Base-by-base conservation (phyloP, 805 yeast genomes). In the Metschnikowia dekortorum region DNA sequence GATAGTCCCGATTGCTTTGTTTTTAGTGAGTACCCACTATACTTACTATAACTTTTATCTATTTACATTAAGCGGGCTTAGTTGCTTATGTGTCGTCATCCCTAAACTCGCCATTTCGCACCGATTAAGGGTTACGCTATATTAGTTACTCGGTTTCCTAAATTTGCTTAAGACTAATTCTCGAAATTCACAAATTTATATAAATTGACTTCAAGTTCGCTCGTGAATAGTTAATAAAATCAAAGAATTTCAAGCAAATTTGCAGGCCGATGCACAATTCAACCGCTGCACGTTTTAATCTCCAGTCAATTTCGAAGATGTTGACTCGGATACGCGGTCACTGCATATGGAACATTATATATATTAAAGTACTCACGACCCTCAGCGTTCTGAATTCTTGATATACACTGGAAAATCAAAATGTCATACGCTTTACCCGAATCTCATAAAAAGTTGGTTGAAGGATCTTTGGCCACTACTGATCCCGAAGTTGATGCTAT, bases 1-100 rank as follows among this genome's bases (percentile, higher is more conserved):
- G 72, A 83, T 88, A 45, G 97, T 94, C n/a, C 99, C 99, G 29
- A 87, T 94, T 55, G 84, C 82, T 7, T 75, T 94, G 61, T 92
- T 92, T 61, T 75, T 92, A 57, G 76, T 89, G 33, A 83, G 94
- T 47, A 91, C 97, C 1, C 98, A 92, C 67, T 94, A 91, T 67
- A 81, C 96, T 14, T 84, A 83, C 63, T 92, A 90, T 69, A 92
- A 89, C 65, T 70, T 89, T 55, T 81, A 82, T 57, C 77, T 85
- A 63, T 94, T 92, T 66, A 71, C 88, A 16, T 76, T 88, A 59
- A 92, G 94, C 68, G 82, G 88, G 5, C 74, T 85, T 41, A 85
- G 92, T 46, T 88, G 97, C 62, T 74, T 91, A 47, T 75, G 90
- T 56, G 96, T 90, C 30, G 96, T 92, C 34, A 79, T 92, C 41